Evolutionary conservation across 148 eudicot species (phyloP), one percentile per base, ranked within the genome.

Genomic region (Nepenthes mirabilis): DNA sequence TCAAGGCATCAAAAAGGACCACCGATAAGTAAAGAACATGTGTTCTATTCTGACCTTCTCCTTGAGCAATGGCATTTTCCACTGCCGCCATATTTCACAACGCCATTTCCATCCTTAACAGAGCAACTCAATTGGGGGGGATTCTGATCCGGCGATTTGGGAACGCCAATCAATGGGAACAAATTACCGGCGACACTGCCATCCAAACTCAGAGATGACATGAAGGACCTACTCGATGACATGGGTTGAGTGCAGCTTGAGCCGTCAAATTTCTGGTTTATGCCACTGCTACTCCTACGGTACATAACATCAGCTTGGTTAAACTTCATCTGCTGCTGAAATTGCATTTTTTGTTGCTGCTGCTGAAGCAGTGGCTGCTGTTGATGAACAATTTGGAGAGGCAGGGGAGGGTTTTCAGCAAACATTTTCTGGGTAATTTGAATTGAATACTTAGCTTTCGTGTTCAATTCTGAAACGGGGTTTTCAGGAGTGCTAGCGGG

Each of bases 41-140:
- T 35, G 13, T 34, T 3, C 35, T 37, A 34, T 36, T 50, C 65
- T 40, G 45, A 80, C 82, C 80, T 82, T 55, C 65, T 82, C 72
- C 75, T 82, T 33, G 80, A 68, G 60, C 86, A 82, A 65, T 82
- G 86, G 45, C 86, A 82, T 73, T 71, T 82, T 37, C 74, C 59
- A 47, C 60, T 73, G 36, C 68, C 78, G 37, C 69, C 72, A 75
- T 79, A 81, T 59, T 63, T 81, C 11, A 53, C 65, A 70, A 70
- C 70, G 63, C 82, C 83, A 68, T 68, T 71, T 60, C 73, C 83
- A 68, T 65, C 79, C 54, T 74, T 70, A 34, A 54, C 70, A 58
- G 43, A 66, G 68, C 80, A 82, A 23, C 69, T 68, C 23, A 64
- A 56, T 36, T 68, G 75, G 52, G 59, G 72, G 12, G 73, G 68